Conservation (phyloP, 805 yeast species). For the Debaryomyces castellii region DNA sequence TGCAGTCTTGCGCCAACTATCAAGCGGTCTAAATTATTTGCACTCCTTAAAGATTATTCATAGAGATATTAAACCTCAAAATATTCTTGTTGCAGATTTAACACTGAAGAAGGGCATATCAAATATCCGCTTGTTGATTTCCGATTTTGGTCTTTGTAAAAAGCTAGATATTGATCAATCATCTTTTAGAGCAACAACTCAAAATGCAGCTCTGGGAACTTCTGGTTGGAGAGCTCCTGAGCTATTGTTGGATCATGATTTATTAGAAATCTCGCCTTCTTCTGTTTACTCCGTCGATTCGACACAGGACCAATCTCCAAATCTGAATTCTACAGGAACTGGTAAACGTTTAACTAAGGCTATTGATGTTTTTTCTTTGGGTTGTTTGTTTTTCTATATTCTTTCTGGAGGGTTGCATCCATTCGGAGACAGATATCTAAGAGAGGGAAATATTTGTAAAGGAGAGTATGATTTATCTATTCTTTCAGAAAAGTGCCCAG, state of each 20-base stretch:
- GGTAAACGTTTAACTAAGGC: conserved; percentile 75
- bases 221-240: conserved; percentile 99
- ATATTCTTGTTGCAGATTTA: conserved; percentile 78
- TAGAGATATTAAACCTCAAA: conserved; percentile 92
- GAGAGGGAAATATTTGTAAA: conserved; percentile 86
- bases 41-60: conserved; percentile 92
- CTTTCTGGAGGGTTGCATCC: conserved; percentile 87
- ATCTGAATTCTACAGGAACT: conserved; percentile 6
- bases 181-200: conserved; percentile 88
- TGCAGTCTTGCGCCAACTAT: conserved; percentile 68
- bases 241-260: conserved; percentile 46
- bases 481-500: conserved; percentile 41
- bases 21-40: conserved; percentile 80
- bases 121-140: conserved; percentile 67
- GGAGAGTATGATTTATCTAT: conserved; percentile 53
- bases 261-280: conserved; percentile 38
- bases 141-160: conserved; percentile 96
- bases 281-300: conserved; percentile 29
- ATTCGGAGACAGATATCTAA: conserved; percentile 84
- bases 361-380: conserved; percentile 90
- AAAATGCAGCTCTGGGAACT: conserved; percentile 88
- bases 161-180: conserved; percentile 90
- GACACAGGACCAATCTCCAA: conserved; percentile 13
- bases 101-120: conserved; percentile 32
- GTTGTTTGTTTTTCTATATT: conserved; percentile 90